Evolutionary conservation across 2,329 filamentous ascomycete species (phyloP), one percentile per base, ranked within the genome.

Genomic region (Plectosphaerella cucumerina): DNA sequence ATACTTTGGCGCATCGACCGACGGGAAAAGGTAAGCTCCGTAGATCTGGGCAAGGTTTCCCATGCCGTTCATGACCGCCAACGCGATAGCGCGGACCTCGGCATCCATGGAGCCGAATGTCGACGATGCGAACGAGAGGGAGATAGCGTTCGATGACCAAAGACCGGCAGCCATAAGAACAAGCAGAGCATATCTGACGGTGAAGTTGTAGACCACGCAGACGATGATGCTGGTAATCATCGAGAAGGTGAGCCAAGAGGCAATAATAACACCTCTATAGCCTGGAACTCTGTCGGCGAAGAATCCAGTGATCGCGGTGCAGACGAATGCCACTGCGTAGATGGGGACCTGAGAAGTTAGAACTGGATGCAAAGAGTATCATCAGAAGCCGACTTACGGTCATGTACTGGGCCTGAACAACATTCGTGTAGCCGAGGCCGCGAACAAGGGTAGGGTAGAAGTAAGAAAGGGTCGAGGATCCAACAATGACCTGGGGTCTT

Each of bases 41-140:
- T 81, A 82, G 8, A 82, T 81, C 53, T 78, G 75, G 0, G 77
- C 75, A 2, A 81, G 60, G 50, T 81, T 81, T 3, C 76, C 78
- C 58, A 80, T 67, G 0, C 76, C 76, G 57, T 82, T 81, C 45
- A 82, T 73, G 6, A 81, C 62, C 1, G 77, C 79, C 3, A 60
- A 43, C 68, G 66, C 45, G 17, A 52, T 78, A 67, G 50, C 73
- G 70, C 76, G 62, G 2, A 71, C 70, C 56, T 82, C 77, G 1
- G 68, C 70, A 17, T 69, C 65, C 69, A 81, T 75, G 15, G 66
- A 60, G 2, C 70, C 72, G 55, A 82, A 81, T 0, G 75, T 77
- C 0, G 73, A 71, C 3, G 75, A 75, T 0, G 76, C 75, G 52
- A 76, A 82, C 0, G 74, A 74, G 5, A 83, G 65, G 0, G 74